A percentile compares a stretch with the other conserved stretches of the same genome.
phyloP scores from a whole-genome alignment of 345 rosid species.

The Eucalyptus globulus region DNA sequence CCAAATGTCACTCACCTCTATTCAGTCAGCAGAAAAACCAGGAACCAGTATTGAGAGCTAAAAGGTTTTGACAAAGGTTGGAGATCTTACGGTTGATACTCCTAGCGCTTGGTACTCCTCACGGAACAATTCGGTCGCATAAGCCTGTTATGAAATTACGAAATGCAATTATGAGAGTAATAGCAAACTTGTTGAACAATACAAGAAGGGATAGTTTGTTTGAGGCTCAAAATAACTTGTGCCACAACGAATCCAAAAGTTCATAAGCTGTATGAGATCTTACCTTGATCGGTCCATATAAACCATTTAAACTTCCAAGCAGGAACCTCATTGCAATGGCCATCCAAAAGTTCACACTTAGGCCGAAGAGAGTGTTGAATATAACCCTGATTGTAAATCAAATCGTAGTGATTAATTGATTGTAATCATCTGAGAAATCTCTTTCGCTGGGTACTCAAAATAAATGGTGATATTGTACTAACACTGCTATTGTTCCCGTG shows the following conservation, averaged over 20 bases:
- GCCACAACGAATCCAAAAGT: neutral
- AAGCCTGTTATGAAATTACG: conserved; percentile 42
- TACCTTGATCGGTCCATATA: conserved; percentile 91
- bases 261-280: neutral
- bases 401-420: neutral
- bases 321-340: conserved; percentile 77
- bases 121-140: conserved; percentile 63
- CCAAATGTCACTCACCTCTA: neutral
- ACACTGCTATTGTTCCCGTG: conserved; percentile 62
- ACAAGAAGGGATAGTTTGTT: neutral
- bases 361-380: conserved; percentile 86
- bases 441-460: neutral
- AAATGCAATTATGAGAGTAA: neutral
- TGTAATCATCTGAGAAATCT: neutral
- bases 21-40: neutral
- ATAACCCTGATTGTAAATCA: conserved; percentile 42
- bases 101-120: conserved; percentile 77
- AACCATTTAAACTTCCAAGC: conserved; percentile 81
- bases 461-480: conserved; percentile 11
- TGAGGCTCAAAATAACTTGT: neutral
- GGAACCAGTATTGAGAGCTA: neutral
- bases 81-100: conserved; percentile 59
- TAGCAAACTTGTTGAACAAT: neutral
- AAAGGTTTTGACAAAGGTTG: neutral
- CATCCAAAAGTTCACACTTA: conserved; percentile 90